Evolutionary conservation across 169 alveolate genomes (phyloP).

Genomic region (Neospora caninum): DNA sequence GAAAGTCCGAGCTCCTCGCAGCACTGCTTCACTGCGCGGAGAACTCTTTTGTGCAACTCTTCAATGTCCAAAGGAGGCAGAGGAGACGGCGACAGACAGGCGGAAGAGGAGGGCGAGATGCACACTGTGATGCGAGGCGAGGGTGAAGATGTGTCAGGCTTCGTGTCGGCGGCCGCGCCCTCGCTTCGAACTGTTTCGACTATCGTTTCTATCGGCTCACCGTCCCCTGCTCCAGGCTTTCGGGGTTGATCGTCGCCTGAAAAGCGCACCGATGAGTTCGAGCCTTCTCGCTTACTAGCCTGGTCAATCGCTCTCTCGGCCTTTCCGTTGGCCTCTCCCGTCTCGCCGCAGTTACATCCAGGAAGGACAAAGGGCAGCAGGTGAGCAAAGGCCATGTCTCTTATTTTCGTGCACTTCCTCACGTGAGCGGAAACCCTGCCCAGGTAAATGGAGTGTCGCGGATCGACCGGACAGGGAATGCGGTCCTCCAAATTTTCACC

Average conservation of each 20-base stretch:
- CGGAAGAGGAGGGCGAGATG: neutral
- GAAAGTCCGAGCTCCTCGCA: neutral
- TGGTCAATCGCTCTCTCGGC: neutral
- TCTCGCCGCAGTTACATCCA: conserved; percentile 28
- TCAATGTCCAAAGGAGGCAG: neutral
- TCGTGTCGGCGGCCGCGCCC: too few relatives aligned
- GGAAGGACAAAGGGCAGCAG: conserved; percentile 65
- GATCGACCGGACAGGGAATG: conserved; percentile 61
- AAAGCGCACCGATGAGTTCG: too few relatives aligned
- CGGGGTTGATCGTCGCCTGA: too few relatives aligned
- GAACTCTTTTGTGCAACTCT: neutral
- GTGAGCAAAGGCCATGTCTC: conserved; percentile 66
- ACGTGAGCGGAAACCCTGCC: conserved; percentile 51
- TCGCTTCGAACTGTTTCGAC: too few relatives aligned
- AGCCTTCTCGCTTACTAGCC: too few relatives aligned
- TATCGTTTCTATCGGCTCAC: too few relatives aligned
- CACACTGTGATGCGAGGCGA: neutral
- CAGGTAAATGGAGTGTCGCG: conserved; percentile 41
- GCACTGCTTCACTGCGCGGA: conserved; percentile 18
- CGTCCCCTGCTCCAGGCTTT: too few relatives aligned
- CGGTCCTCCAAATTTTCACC: conserved; percentile 5
- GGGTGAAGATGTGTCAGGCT: too few relatives aligned
- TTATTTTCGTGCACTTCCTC: conserved; percentile 62
- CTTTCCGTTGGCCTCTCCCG: neutral
- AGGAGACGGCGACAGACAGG: neutral